Evolutionary conservation across 176 grass and related monocot species (phyloP).

Genomic region (Musa beccarii): DNA sequence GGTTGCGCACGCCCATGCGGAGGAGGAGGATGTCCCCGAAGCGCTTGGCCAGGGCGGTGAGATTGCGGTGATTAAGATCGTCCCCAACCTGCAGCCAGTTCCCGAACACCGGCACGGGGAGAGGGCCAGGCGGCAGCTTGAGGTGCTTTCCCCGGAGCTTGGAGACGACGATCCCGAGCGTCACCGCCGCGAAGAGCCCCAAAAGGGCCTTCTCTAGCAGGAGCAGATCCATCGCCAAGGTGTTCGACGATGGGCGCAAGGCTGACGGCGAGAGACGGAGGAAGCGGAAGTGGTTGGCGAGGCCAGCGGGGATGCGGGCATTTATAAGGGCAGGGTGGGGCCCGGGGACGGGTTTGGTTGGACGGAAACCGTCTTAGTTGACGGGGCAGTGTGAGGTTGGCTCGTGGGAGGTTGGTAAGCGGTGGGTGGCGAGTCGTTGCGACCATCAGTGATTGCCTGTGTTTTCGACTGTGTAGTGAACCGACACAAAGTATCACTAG

Average conservation of each 20-base stretch:
- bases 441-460: neutral
- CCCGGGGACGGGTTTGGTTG: neutral
- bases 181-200: slow-evolving; percentile 67
- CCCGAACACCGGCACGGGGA: slow-evolving; percentile 58
- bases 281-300: neutral
- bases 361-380: neutral
- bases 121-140: slow-evolving; percentile 46
- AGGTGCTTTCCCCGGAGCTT: slow-evolving; percentile 68
- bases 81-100: slow-evolving; percentile 97
- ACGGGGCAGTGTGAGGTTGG: neutral
- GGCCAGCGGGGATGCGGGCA: neutral
- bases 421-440: neutral
- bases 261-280: neutral
- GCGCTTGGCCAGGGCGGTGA: slow-evolving; percentile 50
- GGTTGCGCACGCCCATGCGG: slow-evolving; percentile 86
- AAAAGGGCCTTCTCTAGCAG: slow-evolving; percentile 84
- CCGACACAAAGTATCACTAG: too few relatives aligned
- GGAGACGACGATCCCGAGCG: slow-evolving; percentile 52
- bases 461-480: neutral
- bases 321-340: neutral
- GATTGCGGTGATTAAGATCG: slow-evolving; percentile 86
- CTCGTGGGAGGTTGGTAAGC: neutral
- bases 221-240: slow-evolving; percentile 38
- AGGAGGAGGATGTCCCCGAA: slow-evolving; percentile 88
- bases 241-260: neutral